Conservation (phyloP, 306 rosid species). For the Begonia fuchsioides region DNA sequence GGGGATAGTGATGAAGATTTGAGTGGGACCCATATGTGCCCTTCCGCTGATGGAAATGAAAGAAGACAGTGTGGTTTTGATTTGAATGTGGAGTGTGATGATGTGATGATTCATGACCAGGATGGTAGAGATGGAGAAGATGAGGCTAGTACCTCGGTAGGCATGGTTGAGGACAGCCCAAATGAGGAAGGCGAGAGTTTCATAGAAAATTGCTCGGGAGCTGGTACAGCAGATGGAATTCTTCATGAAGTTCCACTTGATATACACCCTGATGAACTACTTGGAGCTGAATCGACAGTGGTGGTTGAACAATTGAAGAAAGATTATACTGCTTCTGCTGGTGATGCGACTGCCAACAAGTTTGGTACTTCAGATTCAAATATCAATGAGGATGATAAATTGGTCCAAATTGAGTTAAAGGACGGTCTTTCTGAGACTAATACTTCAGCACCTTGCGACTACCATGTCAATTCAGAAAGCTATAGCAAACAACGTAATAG, state of each 20-base stretch:
- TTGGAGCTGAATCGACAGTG: conserved; percentile 12
- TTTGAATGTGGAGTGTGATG: conserved; percentile 66
- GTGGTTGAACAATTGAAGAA: conserved; percentile 21
- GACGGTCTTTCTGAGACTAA: conserved; percentile 34
- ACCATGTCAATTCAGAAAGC: conserved; percentile 29
- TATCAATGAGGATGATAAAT: conserved; percentile 17
- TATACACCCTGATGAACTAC: conserved; percentile 10
- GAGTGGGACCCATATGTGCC: conserved; percentile 9
- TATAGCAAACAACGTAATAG: conserved; percentile 25
- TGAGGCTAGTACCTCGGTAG: conserved; percentile 14
- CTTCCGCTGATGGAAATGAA: conserved; percentile 14
- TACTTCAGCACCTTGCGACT: conserved; percentile 20
- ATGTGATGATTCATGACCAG: conserved; percentile 33
- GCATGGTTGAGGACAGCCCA: conserved; percentile 15
- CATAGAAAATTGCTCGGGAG: conserved; percentile 17
- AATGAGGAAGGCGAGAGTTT: conserved; percentile 12
- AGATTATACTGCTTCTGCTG: conserved; percentile 16
- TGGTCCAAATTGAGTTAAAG: conserved; percentile 24
- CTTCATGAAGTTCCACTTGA: conserved; percentile 23
- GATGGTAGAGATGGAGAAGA: conserved; percentile 16
- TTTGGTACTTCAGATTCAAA: conserved; percentile 15
- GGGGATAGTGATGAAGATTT: conserved; percentile 31
- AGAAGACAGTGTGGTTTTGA: conserved; percentile 54
- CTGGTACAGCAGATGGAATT: conserved; percentile 10
- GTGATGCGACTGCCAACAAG: conserved; percentile 18